A percentile compares a stretch with the other conserved stretches of the same genome.
Evolutionary conservation across 495 filamentous ascomycete species (phyloP).

Genomic region (Talaromyces stipitatus): DNA sequence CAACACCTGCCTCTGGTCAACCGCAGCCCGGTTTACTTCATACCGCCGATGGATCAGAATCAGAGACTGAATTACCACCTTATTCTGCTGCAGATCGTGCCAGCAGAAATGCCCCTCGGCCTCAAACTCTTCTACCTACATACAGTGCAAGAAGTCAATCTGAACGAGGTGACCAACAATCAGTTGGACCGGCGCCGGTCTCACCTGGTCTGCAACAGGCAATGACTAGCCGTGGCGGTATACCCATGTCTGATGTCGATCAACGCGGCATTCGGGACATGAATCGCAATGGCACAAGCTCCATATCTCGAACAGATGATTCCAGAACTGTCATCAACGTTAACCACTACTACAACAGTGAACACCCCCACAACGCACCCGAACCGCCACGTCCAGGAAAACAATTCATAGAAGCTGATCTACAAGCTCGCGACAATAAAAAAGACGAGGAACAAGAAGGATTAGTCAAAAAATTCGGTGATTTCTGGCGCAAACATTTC

Average conservation of each 20-base stretch:
- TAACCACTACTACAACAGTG: background rate
- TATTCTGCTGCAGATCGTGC: slow-evolving; percentile 18
- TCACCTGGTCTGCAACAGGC: slow-evolving; percentile 35
- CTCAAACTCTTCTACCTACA: slow-evolving; percentile 17
- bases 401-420: background rate
- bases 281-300: background rate
- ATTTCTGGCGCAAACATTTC: slow-evolving; percentile 54
- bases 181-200: slow-evolving; percentile 20
- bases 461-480: slow-evolving; percentile 43
- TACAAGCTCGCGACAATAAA: slow-evolving; percentile 21
- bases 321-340: background rate
- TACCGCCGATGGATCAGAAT: background rate
- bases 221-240: slow-evolving; percentile 33
- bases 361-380: slow-evolving; percentile 25
- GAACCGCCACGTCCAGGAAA: slow-evolving; percentile 7
- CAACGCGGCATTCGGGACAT: background rate
- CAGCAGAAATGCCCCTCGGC: slow-evolving; percentile 7
- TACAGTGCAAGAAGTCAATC: slow-evolving; percentile 3
- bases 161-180: background rate
- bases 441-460: slow-evolving; percentile 58
- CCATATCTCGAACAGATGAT: background rate
- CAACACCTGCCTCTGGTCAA: background rate
- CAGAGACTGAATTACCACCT: slow-evolving; percentile 13
- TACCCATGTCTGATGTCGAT: slow-evolving; percentile 39
- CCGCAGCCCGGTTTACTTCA: background rate